Evolutionary conservation across 2,329 filamentous ascomycete genomes (phyloP), one percentile per base, ranked within the genome.

Genomic region (Colletotrichum tropicicola): DNA sequence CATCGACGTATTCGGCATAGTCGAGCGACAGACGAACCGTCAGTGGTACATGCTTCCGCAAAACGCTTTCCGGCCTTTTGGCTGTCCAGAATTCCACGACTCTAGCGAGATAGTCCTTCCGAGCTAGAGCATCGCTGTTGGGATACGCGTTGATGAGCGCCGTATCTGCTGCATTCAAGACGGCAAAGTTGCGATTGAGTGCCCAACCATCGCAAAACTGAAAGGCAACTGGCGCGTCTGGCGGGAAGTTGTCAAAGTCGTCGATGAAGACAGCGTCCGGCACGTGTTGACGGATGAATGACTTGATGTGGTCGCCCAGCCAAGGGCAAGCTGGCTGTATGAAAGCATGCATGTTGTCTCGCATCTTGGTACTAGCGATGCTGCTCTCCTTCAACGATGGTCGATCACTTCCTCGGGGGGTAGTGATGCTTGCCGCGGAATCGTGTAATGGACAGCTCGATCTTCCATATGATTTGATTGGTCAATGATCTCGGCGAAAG

Each of bases 111-210:
- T 74, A 74, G 59, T 79, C 75, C 32, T 79, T 79, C 3, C 78
- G 70, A 9, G 77, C 74, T 3, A 79, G 59, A 3, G 77, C 77
- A 49, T 79, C 77, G 59, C 77, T 79, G 63, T 73, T 79, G 15
- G 77, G 77, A 25, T 79, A 79, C 0, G 77, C 76, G 44, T 79
- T 79, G 62, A 79, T 75, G 8, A 79, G 70, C 3, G 69, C 74
- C 10, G 43, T 69, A 2, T 69, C 67, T 0, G 73, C 69, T 2
- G 58, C 68, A 56, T 79, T 79, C 17, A 77, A 30, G 2, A 72
- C 55, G 6, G 73, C 69, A 45, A 79, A 79, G 59, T 79, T 73
- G 17, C 67, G 66, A 23, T 74, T 77, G 3, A 79, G 64, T 13
- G 70, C 71, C 73, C 74, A 77, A 6, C 77, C 78, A 32, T 78